These are phyloP conservation scores for Microthlaspi erraticum DNA, from an alignment of 345 rosid species.

Conservation along the genomic window DNA sequence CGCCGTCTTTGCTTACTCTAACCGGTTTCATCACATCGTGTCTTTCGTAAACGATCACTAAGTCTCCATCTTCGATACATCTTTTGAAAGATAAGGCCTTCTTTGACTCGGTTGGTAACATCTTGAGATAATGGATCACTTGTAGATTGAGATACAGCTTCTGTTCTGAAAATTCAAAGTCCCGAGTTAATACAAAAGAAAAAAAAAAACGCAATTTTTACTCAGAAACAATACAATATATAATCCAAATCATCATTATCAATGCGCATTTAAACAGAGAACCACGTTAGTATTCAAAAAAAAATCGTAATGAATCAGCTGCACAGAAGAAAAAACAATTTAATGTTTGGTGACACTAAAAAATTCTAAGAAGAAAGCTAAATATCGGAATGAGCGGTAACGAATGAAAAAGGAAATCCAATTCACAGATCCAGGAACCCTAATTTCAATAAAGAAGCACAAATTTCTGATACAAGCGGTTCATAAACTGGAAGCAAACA, in stretches of 20 bases:
- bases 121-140: constrained; percentile 61
- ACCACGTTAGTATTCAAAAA: constrained; percentile 11
- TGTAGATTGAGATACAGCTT: constrained; percentile 57
- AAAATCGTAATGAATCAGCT: not conserved
- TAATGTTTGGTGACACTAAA: not conserved
- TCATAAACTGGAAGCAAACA: constrained; percentile 21
- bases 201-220: not conserved
- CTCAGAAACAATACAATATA: not conserved
- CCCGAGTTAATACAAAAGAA: not conserved
- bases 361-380: not conserved
- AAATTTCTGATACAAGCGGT: constrained; percentile 11
- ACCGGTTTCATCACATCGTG: constrained; percentile 86
- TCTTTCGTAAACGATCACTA: constrained; percentile 83
- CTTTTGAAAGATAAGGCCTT: constrained; percentile 64
- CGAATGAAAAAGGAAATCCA: not conserved
- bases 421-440: constrained; percentile 2
- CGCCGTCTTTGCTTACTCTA: constrained; percentile 57
- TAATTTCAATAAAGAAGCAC: not conserved
- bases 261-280: not conserved
- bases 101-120: constrained; percentile 62
- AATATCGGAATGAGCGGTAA: not conserved
- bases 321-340: not conserved
- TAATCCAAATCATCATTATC: not conserved
- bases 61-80: constrained; percentile 68
- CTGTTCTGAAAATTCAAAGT: constrained; percentile 13